Conservation (phyloP, 179 eudicot species). For the Carnegiea gigantea region DNA sequence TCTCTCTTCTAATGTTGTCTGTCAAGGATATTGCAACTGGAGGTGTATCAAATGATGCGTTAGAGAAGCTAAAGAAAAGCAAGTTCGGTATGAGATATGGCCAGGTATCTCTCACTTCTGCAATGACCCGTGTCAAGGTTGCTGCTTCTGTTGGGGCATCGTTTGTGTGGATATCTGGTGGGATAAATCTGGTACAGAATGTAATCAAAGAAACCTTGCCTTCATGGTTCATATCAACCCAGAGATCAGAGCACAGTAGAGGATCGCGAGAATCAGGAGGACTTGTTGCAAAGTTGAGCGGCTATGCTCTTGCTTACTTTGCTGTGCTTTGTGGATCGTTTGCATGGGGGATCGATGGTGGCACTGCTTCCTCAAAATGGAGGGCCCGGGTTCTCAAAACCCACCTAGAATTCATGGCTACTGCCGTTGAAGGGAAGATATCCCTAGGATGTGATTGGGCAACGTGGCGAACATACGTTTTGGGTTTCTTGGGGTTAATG, state of each 20-base stretch:
- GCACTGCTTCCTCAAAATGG: slow-evolving; percentile 45
- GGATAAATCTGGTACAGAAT: slow-evolving; percentile 63
- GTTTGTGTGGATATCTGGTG: slow-evolving; percentile 76
- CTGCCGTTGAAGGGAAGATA: slow-evolving; percentile 81
- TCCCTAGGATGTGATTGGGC: slow-evolving; percentile 85
- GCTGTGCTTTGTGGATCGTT: slow-evolving; percentile 69
- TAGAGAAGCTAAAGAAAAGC: slow-evolving; percentile 41
- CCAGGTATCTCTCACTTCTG: slow-evolving; percentile 65
- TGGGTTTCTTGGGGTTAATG: slow-evolving; percentile 72
- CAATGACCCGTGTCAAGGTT: slow-evolving; percentile 74
- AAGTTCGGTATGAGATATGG: slow-evolving; percentile 56
- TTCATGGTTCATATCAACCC: slow-evolving; percentile 86
- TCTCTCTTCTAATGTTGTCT: slow-evolving; percentile 70
- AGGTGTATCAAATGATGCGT: slow-evolving; percentile 42
- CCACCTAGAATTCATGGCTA: slow-evolving; percentile 76
- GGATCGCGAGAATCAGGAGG: slow-evolving; percentile 26
- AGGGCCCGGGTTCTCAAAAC: slow-evolving; percentile 56
- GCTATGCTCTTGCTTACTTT: slow-evolving; percentile 85
- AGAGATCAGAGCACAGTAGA: slow-evolving; percentile 35
- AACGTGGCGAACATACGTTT: slow-evolving; percentile 85
- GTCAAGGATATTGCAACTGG: slow-evolving; percentile 69
- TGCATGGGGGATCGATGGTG: slow-evolving; percentile 72
- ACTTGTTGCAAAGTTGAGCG: slow-evolving; percentile 57
- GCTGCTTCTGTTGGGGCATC: slow-evolving; percentile 92
- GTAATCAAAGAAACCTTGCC: slow-evolving; percentile 76